These are phyloP conservation scores for Arthrinium puccinioides DNA, from an alignment of 2,329 filamentous ascomycete species.

Conservation along the genomic window DNA sequence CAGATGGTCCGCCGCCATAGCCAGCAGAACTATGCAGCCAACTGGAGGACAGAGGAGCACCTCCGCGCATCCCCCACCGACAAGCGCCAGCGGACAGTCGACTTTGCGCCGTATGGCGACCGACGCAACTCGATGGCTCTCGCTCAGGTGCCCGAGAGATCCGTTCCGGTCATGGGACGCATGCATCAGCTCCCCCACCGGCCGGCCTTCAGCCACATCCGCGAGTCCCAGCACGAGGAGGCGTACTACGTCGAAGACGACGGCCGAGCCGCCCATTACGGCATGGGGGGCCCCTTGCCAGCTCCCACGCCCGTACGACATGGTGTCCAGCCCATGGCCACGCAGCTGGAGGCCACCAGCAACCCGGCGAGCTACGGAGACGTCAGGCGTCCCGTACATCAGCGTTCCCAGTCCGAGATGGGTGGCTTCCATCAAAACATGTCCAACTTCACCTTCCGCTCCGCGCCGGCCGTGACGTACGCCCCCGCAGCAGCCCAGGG, in stretches of 20 bases:
- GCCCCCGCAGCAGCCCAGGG: constrained; percentile 9
- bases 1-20: constrained; percentile 19
- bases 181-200: constrained; percentile 20
- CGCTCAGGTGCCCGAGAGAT: constrained; percentile 6
- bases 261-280: constrained; percentile 9
- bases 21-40: constrained; percentile 15
- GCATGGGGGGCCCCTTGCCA: constrained; percentile 13
- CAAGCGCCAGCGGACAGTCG: constrained; percentile 20
- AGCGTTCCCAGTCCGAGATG: constrained; percentile 22
- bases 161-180: constrained; percentile 14
- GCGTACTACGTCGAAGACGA: constrained; percentile 14
- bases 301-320: constrained; percentile 14
- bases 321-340: constrained; percentile 10
- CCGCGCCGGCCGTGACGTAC: constrained; percentile 9
- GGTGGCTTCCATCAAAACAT: constrained; percentile 9
- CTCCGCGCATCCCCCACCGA: constrained; percentile 14
- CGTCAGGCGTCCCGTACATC: constrained; percentile 14
- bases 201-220: constrained; percentile 24
- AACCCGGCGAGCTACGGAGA: constrained; percentile 10
- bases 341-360: constrained; percentile 12
- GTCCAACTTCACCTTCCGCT: constrained; percentile 10
- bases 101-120: constrained; percentile 14
- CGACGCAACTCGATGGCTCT: constrained; percentile 7
- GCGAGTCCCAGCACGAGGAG: constrained; percentile 23
- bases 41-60: too few species aligned